phyloP scores from a whole-genome alignment of 1,284 basidiomycete species.

The Cutaneotrichosporon sp. region DNA sequence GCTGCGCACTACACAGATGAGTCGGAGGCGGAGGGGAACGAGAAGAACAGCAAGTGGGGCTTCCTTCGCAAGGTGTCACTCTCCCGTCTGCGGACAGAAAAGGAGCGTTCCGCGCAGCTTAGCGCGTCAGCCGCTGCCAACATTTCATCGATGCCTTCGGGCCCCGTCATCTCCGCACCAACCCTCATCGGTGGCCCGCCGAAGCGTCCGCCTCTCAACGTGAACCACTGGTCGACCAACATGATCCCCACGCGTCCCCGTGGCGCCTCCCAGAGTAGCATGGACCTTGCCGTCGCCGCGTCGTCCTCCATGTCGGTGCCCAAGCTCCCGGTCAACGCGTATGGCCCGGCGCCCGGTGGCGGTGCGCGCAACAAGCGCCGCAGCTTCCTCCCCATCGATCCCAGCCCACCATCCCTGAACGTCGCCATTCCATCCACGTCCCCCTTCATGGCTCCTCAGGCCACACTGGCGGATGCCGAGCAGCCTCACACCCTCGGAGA shows the following conservation, averaged over 20 bases:
- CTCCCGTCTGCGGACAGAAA: slow-evolving; percentile 56
- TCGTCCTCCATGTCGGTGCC: slow-evolving; percentile 2
- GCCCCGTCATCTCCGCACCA: slow-evolving; percentile 42
- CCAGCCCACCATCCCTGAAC: slow-evolving; percentile 56
- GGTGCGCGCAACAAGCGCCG: slow-evolving; percentile 61
- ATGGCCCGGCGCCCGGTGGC: not conserved
- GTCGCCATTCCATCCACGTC: slow-evolving; percentile 62
- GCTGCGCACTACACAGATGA: slow-evolving; percentile 15
- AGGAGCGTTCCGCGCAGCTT: slow-evolving; percentile 27
- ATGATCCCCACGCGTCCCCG: slow-evolving; percentile 12
- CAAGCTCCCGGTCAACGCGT: not conserved
- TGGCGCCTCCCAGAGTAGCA: slow-evolving; percentile 16
- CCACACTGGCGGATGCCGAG: slow-evolving; percentile 21
- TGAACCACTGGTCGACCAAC: slow-evolving; percentile 18
- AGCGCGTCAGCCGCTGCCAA: slow-evolving; percentile 41
- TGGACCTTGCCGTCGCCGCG: not conserved
- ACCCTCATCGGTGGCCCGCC: slow-evolving; percentile 9
- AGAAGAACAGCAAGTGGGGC: slow-evolving; percentile 65
- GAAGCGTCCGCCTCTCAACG: slow-evolving; percentile 16
- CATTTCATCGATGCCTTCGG: slow-evolving; percentile 34
- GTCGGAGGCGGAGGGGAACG: slow-evolving; percentile 3
- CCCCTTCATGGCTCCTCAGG: slow-evolving; percentile 57
- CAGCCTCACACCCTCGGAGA: slow-evolving; percentile 2
- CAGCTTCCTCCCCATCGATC: slow-evolving; percentile 77
- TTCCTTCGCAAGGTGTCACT: slow-evolving; percentile 97